Percentiles rank a stretch among this genome's conserved stretches.
Conservation (phyloP, 2,329 filamentous ascomycete genomes). For the Claviceps spartinae region DNA sequence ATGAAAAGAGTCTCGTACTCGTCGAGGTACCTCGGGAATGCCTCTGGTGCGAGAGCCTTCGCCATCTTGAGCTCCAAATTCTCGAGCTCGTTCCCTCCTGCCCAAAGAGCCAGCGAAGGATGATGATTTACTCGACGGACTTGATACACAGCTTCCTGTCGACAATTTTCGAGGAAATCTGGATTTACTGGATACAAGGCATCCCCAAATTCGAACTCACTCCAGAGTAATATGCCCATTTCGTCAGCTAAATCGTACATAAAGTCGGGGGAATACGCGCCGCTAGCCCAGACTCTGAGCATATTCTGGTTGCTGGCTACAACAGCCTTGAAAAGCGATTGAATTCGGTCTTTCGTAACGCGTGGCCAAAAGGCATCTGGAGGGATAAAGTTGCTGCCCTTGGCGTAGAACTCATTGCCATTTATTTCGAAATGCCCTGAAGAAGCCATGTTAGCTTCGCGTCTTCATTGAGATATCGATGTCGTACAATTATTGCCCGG, state of each 20-base stretch:
- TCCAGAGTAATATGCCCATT: conserved; percentile 47
- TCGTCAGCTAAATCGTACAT: conserved; percentile 51
- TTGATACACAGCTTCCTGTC: conserved; percentile 43
- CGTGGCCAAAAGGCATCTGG: conserved; percentile 18
- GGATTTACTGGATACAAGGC: conserved; percentile 42
- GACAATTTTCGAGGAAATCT: conserved; percentile 40
- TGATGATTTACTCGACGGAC: conserved; percentile 49
- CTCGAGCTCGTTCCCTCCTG: conserved; percentile 47
- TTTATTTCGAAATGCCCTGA: conserved; percentile 51
- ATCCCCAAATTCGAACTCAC: conserved; percentile 49
- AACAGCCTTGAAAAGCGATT: conserved; percentile 32
- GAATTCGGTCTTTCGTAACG: conserved; percentile 38
- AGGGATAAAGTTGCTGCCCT: conserved; percentile 10
- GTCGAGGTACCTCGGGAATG: conserved; percentile 17
- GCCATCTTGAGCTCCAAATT: conserved; percentile 34
- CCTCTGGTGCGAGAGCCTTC: conserved; percentile 24
- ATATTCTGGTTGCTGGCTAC: conserved; percentile 47
- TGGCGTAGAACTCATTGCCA: conserved; percentile 46
- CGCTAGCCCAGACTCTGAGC: conserved; percentile 48
- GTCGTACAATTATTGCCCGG: conserved; percentile 23
- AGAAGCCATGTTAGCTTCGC: background rate
- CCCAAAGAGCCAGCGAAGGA: conserved; percentile 40
- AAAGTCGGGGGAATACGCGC: conserved; percentile 46
- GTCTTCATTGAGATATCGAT: background rate
- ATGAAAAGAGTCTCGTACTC: conserved; percentile 48